Evolutionary conservation across 768 basidiomycete species (phyloP).

Genomic region (Candolleomyces eurysporus): DNA sequence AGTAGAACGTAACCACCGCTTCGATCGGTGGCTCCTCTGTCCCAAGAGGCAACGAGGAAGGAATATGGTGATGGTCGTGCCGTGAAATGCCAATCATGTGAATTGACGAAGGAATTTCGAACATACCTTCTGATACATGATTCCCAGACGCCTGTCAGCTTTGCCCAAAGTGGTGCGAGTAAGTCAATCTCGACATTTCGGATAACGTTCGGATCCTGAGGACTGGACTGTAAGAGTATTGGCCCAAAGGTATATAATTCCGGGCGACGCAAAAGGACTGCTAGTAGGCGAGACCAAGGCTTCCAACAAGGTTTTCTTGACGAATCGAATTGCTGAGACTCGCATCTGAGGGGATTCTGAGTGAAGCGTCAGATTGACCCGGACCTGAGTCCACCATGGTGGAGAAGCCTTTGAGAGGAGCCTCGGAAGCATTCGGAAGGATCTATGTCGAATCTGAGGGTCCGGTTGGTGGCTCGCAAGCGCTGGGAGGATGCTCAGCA

Average conservation of each 20-base stretch:
- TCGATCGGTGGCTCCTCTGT: too few species aligned
- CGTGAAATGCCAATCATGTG: too few species aligned
- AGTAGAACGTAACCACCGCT: too few species aligned
- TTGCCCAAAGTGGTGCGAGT: too few species aligned
- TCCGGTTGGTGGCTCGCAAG: conserved; percentile 65
- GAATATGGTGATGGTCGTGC: too few species aligned
- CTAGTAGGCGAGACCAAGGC: conserved; percentile 34
- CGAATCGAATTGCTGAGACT: conserved; percentile 62
- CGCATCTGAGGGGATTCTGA: conserved; percentile 63
- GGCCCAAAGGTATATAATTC: conserved; percentile 59
- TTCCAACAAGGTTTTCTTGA: conserved; percentile 66
- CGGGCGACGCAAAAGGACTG: conserved; percentile 49
- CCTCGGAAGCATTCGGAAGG: conserved; percentile 58
- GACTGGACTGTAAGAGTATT: conserved; percentile 55
- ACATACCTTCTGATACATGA: too few species aligned
- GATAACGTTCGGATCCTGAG: conserved; percentile 51
- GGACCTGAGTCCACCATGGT: conserved; percentile 48
- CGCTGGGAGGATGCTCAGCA: conserved; percentile 49
- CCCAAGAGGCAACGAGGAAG: too few species aligned
- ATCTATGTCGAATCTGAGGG: conserved; percentile 53
- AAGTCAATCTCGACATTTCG: too few species aligned
- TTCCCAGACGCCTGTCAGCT: too few species aligned
- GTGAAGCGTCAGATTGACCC: conserved; percentile 51
- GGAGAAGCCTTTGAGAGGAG: conserved; percentile 49
- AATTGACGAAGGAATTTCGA: too few species aligned